These are phyloP conservation scores for Pyrus bretschneideri DNA, from an alignment of 306 rosid species.

Conservation along the genomic window DNA sequence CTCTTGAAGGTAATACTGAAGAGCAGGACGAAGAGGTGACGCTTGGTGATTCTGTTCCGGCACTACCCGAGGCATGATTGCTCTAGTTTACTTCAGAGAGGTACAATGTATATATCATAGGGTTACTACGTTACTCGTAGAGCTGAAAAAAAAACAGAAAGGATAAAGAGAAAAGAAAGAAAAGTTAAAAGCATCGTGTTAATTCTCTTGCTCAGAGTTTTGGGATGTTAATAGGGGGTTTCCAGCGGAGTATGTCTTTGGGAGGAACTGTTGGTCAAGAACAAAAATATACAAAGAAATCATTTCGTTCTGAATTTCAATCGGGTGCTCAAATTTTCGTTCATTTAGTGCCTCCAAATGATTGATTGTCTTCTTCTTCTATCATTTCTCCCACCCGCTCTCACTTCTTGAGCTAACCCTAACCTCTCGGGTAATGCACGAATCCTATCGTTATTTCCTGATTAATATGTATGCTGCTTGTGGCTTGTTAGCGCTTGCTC, in stretches of 20 bases:
- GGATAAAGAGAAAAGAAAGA: background rate
- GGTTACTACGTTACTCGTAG: constrained; percentile 33
- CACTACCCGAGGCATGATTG: background rate
- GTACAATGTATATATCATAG: constrained; percentile 44
- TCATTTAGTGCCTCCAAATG: too few species aligned
- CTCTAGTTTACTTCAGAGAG: constrained; percentile 15
- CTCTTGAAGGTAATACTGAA: constrained; percentile 25
- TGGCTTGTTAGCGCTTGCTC: too few species aligned
- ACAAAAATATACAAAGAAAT: constrained; percentile 7
- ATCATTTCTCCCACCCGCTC: too few species aligned
- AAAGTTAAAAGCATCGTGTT: background rate
- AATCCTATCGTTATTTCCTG: too few species aligned
- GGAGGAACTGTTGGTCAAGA: background rate
- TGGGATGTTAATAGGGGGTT: background rate
- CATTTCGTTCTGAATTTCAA: background rate
- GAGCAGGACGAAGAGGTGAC: constrained; percentile 19
- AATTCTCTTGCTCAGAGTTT: background rate
- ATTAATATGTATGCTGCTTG: too few species aligned
- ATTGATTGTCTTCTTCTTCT: too few species aligned
- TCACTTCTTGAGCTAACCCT: too few species aligned
- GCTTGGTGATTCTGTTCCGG: constrained; percentile 20
- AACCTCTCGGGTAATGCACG: too few species aligned
- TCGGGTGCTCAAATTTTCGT: too few species aligned
- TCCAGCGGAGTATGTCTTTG: background rate
- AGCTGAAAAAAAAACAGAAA: background rate